These are phyloP conservation scores for Acrocalymma vagum DNA, from an alignment of 2,329 filamentous ascomycete species.

Conservation along the genomic window DNA sequence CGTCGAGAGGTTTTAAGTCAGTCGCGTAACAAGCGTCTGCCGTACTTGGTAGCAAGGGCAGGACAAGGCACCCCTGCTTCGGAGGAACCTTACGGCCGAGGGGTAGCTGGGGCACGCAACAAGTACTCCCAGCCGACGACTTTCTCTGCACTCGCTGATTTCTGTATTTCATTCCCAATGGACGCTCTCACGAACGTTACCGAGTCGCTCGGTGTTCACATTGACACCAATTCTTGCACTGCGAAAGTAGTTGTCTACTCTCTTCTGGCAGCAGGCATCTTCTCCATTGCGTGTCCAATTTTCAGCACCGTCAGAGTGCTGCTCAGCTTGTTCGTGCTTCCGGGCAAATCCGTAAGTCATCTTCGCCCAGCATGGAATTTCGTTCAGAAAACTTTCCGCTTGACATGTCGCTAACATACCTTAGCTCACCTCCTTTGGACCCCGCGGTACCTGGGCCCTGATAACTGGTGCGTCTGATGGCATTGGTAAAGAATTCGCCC, in stretches of 20 bases:
- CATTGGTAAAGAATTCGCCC: constrained; percentile 93
- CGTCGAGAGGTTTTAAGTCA: no score
- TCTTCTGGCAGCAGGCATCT: constrained; percentile 40
- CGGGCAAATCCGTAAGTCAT: constrained; percentile 55
- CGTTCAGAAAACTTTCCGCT: constrained; percentile 7
- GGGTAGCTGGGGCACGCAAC: no score
- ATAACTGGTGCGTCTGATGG: constrained; percentile 96
- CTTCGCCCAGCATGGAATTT: not conserved
- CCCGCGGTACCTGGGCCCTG: constrained; percentile 91
- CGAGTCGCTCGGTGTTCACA: constrained; percentile 40
- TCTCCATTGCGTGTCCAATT: constrained; percentile 43
- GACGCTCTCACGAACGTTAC: constrained; percentile 25
- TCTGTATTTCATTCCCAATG: constrained; percentile 14
- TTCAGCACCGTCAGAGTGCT: constrained; percentile 58
- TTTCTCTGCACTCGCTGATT: no score
- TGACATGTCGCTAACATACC: constrained; percentile 4
- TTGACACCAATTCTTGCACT: constrained; percentile 38
- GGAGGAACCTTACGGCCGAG: no score
- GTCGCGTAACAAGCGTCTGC: no score
- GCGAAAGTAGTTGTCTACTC: constrained; percentile 35
- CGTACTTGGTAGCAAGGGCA: no score
- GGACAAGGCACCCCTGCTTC: no score
- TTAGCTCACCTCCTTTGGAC: constrained; percentile 85
- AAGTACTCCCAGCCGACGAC: no score
- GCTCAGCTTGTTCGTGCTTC: constrained; percentile 58